Conservation (phyloP, 306 rosid genomes). For the Begonia loranthoides region DNA sequence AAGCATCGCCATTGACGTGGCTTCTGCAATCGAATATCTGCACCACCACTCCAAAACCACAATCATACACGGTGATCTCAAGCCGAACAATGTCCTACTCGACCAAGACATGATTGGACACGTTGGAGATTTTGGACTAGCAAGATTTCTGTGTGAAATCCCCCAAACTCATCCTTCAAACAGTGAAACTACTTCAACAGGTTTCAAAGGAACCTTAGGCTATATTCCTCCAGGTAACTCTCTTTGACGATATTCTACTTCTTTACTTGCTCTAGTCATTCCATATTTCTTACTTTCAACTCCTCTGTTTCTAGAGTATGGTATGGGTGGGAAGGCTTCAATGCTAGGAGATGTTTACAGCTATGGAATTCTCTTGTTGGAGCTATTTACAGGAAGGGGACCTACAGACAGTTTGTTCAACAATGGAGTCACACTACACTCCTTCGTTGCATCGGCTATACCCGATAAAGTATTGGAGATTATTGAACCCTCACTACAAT, state of each 20-base stretch:
- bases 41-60: constrained; percentile 9
- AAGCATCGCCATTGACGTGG: constrained; percentile 11
- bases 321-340: constrained; percentile 13
- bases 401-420: constrained; percentile 15
- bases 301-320: constrained; percentile 8
- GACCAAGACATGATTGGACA: constrained; percentile 11
- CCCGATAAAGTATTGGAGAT: constrained; percentile 9
- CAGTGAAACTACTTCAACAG: constrained; percentile 5
- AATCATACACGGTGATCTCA: constrained; percentile 13
- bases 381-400: constrained; percentile 13
- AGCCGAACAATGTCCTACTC: constrained; percentile 14
- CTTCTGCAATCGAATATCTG: constrained; percentile 12
- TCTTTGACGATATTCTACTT: not conserved
- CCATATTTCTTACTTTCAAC: too few relatives aligned
- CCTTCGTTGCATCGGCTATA: constrained; percentile 5
- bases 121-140: constrained; percentile 9
- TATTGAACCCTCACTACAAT: constrained; percentile 5
- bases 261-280: not conserved
- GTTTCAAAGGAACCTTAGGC: constrained; percentile 18
- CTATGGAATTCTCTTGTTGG: constrained; percentile 14
- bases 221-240: constrained; percentile 13
- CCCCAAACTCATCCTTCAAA: not conserved
- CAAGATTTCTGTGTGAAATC: constrained; percentile 2
- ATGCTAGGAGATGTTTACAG: constrained; percentile 13
- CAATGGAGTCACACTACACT: constrained; percentile 16